Conservation (phyloP, 176 grass and related monocot genomes). For the Zoysia japonica region DNA sequence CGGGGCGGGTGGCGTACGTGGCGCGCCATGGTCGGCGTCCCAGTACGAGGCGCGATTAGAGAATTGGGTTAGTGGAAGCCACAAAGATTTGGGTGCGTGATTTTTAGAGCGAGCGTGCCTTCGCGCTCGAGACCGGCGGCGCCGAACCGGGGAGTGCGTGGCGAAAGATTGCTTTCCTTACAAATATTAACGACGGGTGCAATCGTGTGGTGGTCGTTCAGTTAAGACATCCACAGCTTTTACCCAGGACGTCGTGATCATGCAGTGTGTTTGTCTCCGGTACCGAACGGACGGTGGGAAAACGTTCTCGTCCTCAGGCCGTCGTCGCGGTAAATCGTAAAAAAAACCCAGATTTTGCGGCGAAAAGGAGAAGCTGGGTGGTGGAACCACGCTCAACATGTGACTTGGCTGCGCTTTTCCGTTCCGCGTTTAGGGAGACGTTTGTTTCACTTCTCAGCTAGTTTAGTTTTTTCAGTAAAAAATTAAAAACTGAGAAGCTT, state of each 20-base stretch:
- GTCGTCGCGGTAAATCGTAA: not conserved
- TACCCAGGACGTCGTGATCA: not conserved
- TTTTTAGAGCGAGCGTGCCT: not conserved
- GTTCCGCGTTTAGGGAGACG: not conserved
- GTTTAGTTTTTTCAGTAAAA: no score
- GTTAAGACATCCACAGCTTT: not conserved
- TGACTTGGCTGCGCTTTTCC: slow-evolving; percentile 28
- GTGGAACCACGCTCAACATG: slow-evolving; percentile 18
- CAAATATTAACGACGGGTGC: not conserved
- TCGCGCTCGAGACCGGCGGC: slow-evolving; percentile 31
- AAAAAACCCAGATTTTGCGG: not conserved
- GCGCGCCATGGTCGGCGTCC: not conserved
- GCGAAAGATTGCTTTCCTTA: not conserved
- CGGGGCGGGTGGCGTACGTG: slow-evolving; percentile 20
- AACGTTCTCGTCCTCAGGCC: not conserved
- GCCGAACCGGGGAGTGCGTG: slow-evolving; percentile 2
- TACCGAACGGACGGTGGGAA: not conserved
- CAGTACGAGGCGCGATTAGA: slow-evolving; percentile 18
- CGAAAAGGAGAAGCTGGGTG: not conserved
- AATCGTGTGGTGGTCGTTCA: not conserved
- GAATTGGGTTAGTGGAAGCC: not conserved
- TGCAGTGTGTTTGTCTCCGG: not conserved
- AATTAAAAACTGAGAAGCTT: no score
- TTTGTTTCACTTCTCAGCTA: no score
- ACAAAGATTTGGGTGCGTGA: not conserved